Evolutionary conservation across 805 yeast genomes (phyloP), one percentile per base, ranked within the genome.

Genomic region (Pichia thaimueangensis): DNA sequence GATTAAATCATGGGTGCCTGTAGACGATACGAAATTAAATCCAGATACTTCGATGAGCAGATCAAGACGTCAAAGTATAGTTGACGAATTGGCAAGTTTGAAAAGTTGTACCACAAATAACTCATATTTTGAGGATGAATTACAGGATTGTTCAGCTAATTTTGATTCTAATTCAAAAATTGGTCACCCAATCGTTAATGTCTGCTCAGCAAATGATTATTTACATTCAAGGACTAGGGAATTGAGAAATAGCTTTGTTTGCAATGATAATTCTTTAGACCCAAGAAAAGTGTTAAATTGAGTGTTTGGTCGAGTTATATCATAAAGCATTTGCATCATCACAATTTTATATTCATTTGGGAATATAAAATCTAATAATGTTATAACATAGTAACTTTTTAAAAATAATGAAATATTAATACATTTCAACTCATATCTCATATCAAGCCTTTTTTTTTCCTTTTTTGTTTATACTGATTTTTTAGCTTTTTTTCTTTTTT

Each of bases 151-250:
- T 12, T 15, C 39, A 3, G 25, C 32, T 10, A 21, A 31, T 16
- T n/a, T n/a, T n/a, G 33, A 32, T 21, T 17, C 20, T 9, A 10
- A 13, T 10, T 35, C 38, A 3, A 21, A 17, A 17, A 21, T 36
- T n/a, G 47, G 43, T 22, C 46, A 30, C 23, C 47, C 51, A n/a
- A 12, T 50, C 0, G 43, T 56, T 15, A 54, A 52, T 31, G 48
- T 57, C n/a, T 52, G 59, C 24, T 55, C 63, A 2, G 58, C 58
- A 5, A 50, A 45, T 12, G 61, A 57, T 29, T 51, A 58, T 17
- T 27, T 58, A 13, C 39, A 37, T 30, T 47, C 47, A 5, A 56
- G 44, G 32, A 44, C 55, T n/a, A 45, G 49, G 23, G 58, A 56
- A 37, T 21, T 52, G 11, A 34, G 48, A 28, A 20, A 43, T 7